phyloP scores from a whole-genome alignment of 371 early-diverging fungal genomes.

The Mucor sp. region DNA sequence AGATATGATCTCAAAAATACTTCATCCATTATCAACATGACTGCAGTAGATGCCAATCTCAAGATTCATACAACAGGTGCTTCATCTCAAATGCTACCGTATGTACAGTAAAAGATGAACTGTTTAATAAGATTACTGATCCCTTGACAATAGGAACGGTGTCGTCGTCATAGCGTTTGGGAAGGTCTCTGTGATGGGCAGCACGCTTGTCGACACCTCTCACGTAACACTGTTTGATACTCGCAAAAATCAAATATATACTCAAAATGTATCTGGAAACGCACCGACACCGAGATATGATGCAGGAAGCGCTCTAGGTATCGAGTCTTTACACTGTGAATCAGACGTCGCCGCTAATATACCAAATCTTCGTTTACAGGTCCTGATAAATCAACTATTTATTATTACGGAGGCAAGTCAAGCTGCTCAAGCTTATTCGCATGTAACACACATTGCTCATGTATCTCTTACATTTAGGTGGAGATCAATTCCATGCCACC shows the following conservation, averaged over 20 bases:
- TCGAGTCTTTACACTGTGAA: too few species aligned
- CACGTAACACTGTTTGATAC: slow-evolving; percentile 6
- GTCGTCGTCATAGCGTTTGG: slow-evolving; percentile 4
- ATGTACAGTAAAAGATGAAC: not conserved
- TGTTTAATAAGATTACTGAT: too few species aligned
- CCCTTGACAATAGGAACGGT: not conserved
- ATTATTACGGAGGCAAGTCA: slow-evolving; percentile 15
- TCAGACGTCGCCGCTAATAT: too few species aligned
- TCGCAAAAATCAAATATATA: not conserved
- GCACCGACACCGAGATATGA: not conserved
- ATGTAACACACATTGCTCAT: too few species aligned
- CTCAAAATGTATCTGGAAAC: not conserved
- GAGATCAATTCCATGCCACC: too few species aligned
- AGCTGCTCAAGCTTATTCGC: too few species aligned
- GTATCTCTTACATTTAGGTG: too few species aligned
- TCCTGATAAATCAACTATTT: slow-evolving; percentile 12
- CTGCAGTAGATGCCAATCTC: not conserved
- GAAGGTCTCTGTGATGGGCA: too few species aligned
- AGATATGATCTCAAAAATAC: not conserved
- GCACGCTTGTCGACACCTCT: too few species aligned
- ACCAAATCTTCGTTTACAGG: too few species aligned
- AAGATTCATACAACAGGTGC: not conserved
- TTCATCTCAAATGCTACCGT: slow-evolving; percentile 2
- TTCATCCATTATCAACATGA: not conserved
- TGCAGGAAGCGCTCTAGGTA: slow-evolving; percentile 12